Percentiles rank a stretch among this genome's conserved stretches.
These are phyloP conservation scores for Aureobasidium sp. DNA, from an alignment of 2,329 filamentous ascomycete genomes.

Conservation along the genomic window DNA sequence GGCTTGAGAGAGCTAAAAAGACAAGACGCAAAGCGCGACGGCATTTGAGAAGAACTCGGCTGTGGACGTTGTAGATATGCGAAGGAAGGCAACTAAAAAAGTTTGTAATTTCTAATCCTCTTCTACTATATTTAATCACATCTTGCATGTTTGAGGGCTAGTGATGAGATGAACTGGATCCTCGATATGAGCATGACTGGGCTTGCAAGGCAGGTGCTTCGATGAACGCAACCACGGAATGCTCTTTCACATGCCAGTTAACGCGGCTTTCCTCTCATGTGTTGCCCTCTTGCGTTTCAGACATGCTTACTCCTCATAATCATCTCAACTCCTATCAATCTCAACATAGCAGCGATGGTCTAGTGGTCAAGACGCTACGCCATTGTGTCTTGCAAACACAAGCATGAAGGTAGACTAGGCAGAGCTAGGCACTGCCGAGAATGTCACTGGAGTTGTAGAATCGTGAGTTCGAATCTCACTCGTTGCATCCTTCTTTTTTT, in stretches of 20 bases:
- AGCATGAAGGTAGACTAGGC: neutral
- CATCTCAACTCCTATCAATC: too few species aligned
- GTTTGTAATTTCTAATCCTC: neutral
- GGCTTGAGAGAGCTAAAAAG: conserved; percentile 39
- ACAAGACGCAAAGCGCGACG: too few species aligned
- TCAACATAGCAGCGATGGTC: neutral
- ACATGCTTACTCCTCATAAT: neutral
- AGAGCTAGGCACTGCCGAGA: neutral
- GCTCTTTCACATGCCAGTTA: too few species aligned
- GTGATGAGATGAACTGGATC: too few species aligned
- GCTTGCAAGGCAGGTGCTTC: too few species aligned
- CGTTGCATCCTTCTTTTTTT: neutral
- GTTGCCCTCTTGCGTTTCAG: too few species aligned
- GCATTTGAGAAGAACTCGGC: too few species aligned
- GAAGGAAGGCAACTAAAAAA: neutral
- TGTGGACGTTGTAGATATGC: neutral
- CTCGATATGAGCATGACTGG: too few species aligned
- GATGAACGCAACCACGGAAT: too few species aligned
- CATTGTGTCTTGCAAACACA: neutral
- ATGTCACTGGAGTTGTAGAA: neutral
- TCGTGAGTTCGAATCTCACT: neutral
- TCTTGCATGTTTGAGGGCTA: too few species aligned
- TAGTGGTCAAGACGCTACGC: neutral
- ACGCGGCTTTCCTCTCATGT: too few species aligned
- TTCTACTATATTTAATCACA: too few species aligned